Evolutionary conservation across 2,329 filamentous ascomycete species (phyloP).

Genomic region (Arthrobotrys sinensis): DNA sequence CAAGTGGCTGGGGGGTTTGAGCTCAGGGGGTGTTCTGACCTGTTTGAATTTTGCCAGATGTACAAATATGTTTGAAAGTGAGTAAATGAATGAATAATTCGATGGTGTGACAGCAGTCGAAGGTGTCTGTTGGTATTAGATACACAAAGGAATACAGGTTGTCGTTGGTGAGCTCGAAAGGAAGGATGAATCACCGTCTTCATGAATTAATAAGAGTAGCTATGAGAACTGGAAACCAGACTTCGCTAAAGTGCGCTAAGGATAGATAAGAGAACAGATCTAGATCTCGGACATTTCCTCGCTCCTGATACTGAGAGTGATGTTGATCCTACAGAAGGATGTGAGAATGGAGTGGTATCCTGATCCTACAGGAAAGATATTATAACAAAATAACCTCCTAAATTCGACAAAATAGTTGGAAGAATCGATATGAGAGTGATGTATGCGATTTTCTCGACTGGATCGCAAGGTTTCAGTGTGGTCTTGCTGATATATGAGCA

Average conservation of each 20-base stretch:
- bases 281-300: constrained; percentile 17
- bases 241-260: constrained; percentile 22
- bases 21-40: constrained; percentile 38
- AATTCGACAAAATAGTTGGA: constrained; percentile 1
- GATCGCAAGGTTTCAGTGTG: constrained; percentile 25
- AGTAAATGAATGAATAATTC: constrained; percentile 8
- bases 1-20: constrained; percentile 10
- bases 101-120: constrained; percentile 8
- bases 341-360: constrained; percentile 18
- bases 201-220: constrained; percentile 11
- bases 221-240: neutral
- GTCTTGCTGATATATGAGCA: constrained; percentile 20
- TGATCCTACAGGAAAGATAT: constrained; percentile 17
- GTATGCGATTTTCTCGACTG: constrained; percentile 23
- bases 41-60: constrained; percentile 43
- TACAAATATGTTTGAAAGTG: constrained; percentile 29
- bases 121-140: constrained; percentile 26
- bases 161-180: constrained; percentile 14
- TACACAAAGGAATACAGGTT: constrained; percentile 37
- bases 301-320: constrained; percentile 1
- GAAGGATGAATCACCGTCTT: constrained; percentile 12
- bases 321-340: constrained; percentile 26
- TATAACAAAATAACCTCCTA: constrained; percentile 25
- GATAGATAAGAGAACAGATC: constrained; percentile 10
- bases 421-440: constrained; percentile 18